Evolutionary conservation across 2,329 filamentous ascomycete genomes (phyloP).

Genomic region (Orbilia ellipsospora): DNA sequence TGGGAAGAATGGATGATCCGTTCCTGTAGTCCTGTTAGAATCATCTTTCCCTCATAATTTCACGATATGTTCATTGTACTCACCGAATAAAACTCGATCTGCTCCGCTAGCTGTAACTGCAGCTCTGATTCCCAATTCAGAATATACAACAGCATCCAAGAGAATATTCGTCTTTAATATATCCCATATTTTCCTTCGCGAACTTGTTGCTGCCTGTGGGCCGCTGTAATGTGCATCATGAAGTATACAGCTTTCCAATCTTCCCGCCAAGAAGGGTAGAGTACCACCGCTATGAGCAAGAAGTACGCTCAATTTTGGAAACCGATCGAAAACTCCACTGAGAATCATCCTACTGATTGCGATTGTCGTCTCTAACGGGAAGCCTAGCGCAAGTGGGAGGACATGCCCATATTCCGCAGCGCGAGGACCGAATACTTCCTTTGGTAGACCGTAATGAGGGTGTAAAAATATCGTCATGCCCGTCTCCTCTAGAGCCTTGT

Average conservation of each 20-base stretch:
- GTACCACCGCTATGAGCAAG: constrained; percentile 90
- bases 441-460: constrained; percentile 89
- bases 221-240: constrained; percentile 81
- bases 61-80: constrained; percentile 55
- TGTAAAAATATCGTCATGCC: constrained; percentile 81
- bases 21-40: constrained; percentile 64
- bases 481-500: constrained; percentile 74
- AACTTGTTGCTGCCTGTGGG: constrained; percentile 19
- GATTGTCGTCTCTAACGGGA: constrained; percentile 89
- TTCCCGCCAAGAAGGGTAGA: constrained; percentile 85
- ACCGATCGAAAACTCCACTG: constrained; percentile 83
- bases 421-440: constrained; percentile 79
- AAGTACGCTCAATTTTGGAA: constrained; percentile 76
- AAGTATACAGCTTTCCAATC: constrained; percentile 86
- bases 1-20: constrained; percentile 87
- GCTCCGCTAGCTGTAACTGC: constrained; percentile 75
- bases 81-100: constrained; percentile 79
- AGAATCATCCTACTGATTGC: constrained; percentile 87
- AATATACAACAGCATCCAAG: constrained; percentile 87
- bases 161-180: constrained; percentile 80
- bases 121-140: constrained; percentile 76
- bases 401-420: constrained; percentile 84
- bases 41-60: background rate
- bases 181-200: constrained; percentile 71
- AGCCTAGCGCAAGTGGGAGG: constrained; percentile 80